Percentiles rank a stretch among this genome's conserved stretches.
Conservation (phyloP, 306 rosid species). For the Malus sylvestris region DNA sequence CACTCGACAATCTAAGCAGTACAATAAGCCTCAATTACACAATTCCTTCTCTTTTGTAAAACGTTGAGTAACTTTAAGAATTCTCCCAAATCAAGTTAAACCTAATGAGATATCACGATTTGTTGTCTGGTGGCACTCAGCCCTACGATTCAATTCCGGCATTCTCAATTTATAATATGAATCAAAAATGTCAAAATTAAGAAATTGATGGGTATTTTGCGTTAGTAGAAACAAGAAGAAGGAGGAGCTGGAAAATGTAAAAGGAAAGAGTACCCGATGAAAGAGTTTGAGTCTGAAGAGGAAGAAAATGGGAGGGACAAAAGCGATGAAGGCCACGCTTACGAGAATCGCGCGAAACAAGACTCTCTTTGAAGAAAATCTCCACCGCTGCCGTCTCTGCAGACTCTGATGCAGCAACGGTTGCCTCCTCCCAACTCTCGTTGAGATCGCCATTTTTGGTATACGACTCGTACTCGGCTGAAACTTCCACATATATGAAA, state of each 20-base stretch:
- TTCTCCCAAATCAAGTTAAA: too few relatives aligned
- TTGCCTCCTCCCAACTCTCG: conserved; percentile 30
- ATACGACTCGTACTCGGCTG: neutral
- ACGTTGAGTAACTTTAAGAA: neutral
- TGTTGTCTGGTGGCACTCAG: neutral
- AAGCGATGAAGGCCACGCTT: conserved; percentile 39
- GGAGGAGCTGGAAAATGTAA: neutral
- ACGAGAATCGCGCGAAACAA: conserved; percentile 31
- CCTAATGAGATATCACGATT: neutral
- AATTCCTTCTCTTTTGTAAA: neutral
- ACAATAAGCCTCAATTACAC: neutral
- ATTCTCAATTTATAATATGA: neutral
- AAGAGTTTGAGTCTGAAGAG: conserved; percentile 55
- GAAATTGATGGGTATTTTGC: neutral
- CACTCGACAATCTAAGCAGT: neutral
- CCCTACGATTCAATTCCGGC: neutral
- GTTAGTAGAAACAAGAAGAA: neutral
- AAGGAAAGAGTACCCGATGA: conserved; percentile 32
- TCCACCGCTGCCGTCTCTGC: neutral
- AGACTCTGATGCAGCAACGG: neutral
- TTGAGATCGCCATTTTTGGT: conserved; percentile 7
- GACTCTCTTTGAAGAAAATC: conserved; percentile 31
- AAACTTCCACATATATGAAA: too few relatives aligned
- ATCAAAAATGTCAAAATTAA: neutral
- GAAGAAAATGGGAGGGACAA: conserved; percentile 71